phyloP scores from a whole-genome alignment of 2,329 filamentous ascomycete species.

The Cladosporium halotolerans region DNA sequence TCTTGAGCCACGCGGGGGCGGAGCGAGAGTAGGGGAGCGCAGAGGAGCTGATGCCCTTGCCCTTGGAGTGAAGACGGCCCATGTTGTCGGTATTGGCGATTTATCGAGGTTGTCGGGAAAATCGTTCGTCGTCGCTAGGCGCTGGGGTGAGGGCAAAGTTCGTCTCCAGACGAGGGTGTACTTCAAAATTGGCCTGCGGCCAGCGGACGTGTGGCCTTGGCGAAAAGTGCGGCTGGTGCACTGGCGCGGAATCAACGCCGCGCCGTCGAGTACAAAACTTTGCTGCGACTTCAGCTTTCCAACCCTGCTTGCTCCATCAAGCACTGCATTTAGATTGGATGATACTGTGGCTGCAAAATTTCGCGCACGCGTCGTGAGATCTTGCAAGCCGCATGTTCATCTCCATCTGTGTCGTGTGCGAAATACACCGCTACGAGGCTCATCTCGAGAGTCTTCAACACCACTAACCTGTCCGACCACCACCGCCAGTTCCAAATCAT shows the following conservation, averaged over 20 bases:
- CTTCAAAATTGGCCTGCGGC: background rate
- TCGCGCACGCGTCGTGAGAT: background rate
- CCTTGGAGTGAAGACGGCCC: constrained; percentile 98
- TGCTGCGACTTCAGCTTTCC: background rate
- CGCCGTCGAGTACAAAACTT: background rate
- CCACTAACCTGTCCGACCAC: background rate
- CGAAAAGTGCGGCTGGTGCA: background rate
- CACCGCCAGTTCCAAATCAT: background rate
- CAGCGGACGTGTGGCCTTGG: background rate
- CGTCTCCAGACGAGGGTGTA: background rate
- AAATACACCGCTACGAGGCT: background rate
- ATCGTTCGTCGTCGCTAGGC: constrained; percentile 12
- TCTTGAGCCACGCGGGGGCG: constrained; percentile 94
- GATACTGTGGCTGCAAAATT: background rate
- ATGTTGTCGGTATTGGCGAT: constrained; percentile 51
- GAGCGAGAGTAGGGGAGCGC: constrained; percentile 95
- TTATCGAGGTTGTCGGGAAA: constrained; percentile 19
- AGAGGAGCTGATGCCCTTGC: constrained; percentile 97
- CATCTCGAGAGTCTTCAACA: background rate
- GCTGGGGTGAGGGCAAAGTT: constrained; percentile 8
- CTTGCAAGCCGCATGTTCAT: background rate
- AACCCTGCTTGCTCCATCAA: background rate
- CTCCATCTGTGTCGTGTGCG: background rate
- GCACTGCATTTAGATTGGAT: background rate
- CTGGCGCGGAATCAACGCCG: background rate